Evolutionary conservation across 768 basidiomycete species (phyloP).

Genomic region (Tephrocybe sp.): DNA sequence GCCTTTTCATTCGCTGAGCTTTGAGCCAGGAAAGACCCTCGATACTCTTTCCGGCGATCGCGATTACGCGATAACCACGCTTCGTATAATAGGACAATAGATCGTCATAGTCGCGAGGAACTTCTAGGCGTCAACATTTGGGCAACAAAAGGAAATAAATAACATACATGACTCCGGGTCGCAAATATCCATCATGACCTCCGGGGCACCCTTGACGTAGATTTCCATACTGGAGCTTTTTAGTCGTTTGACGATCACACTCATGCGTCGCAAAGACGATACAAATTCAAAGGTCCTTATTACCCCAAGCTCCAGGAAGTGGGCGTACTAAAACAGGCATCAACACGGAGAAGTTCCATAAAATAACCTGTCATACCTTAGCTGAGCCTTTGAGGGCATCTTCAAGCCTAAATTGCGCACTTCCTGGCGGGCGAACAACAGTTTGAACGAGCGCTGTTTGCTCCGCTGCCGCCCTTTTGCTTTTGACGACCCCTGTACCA

Average conservation of each 20-base stretch:
- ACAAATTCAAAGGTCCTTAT: constrained; percentile 97
- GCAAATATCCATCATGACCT: constrained; percentile 96
- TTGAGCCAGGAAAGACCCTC: constrained; percentile 95
- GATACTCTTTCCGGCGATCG: constrained; percentile 94
- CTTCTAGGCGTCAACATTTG: constrained; percentile 38
- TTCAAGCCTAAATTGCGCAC: constrained; percentile 84
- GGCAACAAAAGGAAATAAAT: not conserved
- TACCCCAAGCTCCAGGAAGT: constrained; percentile 96
- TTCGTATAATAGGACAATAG: constrained; percentile 95
- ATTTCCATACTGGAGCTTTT: constrained; percentile 96
- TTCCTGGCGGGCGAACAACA: constrained; percentile 95
- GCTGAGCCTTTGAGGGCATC: constrained; percentile 86
- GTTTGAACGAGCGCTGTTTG: constrained; percentile 93
- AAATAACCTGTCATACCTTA: constrained; percentile 50
- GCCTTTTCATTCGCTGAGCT: constrained; percentile 96
- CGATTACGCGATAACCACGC: constrained; percentile 96
- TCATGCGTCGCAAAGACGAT: constrained; percentile 91
- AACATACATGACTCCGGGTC: constrained; percentile 85
- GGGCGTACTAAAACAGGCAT: constrained; percentile 82
- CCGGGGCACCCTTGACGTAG: constrained; percentile 99
- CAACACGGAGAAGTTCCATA: not conserved
- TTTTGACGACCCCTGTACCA: constrained; percentile 71
- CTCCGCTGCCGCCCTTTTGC: constrained; percentile 56
- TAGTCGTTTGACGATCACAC: constrained; percentile 93
- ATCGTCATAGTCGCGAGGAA: constrained; percentile 96